phyloP scores from a whole-genome alignment of 495 filamentous ascomycete genomes.

The Hypoxylon lenormandii region DNA sequence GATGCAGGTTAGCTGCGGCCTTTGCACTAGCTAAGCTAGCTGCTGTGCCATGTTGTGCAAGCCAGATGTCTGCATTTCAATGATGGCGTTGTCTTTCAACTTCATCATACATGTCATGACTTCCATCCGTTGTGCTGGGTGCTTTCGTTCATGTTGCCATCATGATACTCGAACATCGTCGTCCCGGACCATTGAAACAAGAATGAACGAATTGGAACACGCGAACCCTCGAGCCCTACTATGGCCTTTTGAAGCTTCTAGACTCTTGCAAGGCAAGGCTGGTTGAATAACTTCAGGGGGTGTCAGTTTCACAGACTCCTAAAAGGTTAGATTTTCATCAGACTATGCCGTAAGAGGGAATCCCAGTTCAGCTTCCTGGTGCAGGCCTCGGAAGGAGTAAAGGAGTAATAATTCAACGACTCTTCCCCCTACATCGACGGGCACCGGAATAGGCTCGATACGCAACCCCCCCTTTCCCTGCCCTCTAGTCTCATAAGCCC shows the following conservation, averaged over 20 bases:
- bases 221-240: background rate
- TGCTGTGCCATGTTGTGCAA: conserved; percentile 22
- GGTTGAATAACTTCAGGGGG: conserved; percentile 24
- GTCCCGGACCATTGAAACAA: background rate
- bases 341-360: conserved; percentile 34
- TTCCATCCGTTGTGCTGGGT: conserved; percentile 3
- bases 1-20: conserved; percentile 23
- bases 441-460: conserved; percentile 19
- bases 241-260: conserved; percentile 10
- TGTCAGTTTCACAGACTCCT: conserved; percentile 6
- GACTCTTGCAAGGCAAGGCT: conserved; percentile 2
- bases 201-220: background rate
- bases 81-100: conserved; percentile 10
- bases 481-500: conserved; percentile 6
- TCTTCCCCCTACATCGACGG: conserved; percentile 16
- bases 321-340: conserved; percentile 21
- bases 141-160: background rate
- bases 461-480: background rate
- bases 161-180: conserved; percentile 1
- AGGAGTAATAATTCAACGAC: conserved; percentile 17
- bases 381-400: conserved; percentile 17
- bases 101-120: conserved; percentile 9
- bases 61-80: conserved; percentile 8
- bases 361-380: conserved; percentile 16
- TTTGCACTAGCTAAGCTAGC: conserved; percentile 25